Evolutionary conservation across 805 yeast species (phyloP).

Genomic region (Wickerhamomyces bovis): DNA sequence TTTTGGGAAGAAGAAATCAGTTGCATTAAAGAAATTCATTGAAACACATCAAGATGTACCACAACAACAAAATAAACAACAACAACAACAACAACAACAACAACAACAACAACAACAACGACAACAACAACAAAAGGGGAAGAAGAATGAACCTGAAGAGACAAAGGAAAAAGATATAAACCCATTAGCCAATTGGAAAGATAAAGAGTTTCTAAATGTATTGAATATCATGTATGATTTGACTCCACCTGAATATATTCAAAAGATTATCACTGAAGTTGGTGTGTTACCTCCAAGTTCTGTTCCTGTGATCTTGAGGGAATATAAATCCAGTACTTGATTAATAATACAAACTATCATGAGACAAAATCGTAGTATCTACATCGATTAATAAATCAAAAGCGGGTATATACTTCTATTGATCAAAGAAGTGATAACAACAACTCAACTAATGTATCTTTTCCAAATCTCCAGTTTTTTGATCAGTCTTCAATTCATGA

Average conservation of each 20-base stretch:
- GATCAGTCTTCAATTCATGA: conserved; percentile 7
- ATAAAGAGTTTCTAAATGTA: conserved; percentile 56
- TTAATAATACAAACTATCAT: too few relatives aligned
- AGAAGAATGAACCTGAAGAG: conserved; percentile 9
- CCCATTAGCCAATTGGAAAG: conserved; percentile 54
- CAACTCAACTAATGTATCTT: background rate
- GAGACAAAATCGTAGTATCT: too few relatives aligned
- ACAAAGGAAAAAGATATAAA: conserved; percentile 19
- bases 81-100: conserved; percentile 21
- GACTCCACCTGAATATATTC: conserved; percentile 89
- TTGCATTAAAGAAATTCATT: conserved; percentile 59
- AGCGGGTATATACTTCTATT: background rate
- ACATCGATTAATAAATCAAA: too few relatives aligned
- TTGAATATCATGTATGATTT: conserved; percentile 87
- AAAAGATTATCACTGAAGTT: conserved; percentile 91
- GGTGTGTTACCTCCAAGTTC: conserved; percentile 98
- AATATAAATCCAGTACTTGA: conserved; percentile 48
- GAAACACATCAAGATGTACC: conserved; percentile 29
- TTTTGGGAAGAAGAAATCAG: conserved; percentile 34
- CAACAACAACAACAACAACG: conserved; percentile 19
- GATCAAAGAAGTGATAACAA: background rate
- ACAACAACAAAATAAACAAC: conserved; percentile 15
- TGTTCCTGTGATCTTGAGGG: conserved; percentile 93
- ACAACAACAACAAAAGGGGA: conserved; percentile 22
- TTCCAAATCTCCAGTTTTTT: background rate